phyloP scores from a whole-genome alignment of 2,329 filamentous ascomycete genomes.

The Ophiosphaerella narmari region DNA sequence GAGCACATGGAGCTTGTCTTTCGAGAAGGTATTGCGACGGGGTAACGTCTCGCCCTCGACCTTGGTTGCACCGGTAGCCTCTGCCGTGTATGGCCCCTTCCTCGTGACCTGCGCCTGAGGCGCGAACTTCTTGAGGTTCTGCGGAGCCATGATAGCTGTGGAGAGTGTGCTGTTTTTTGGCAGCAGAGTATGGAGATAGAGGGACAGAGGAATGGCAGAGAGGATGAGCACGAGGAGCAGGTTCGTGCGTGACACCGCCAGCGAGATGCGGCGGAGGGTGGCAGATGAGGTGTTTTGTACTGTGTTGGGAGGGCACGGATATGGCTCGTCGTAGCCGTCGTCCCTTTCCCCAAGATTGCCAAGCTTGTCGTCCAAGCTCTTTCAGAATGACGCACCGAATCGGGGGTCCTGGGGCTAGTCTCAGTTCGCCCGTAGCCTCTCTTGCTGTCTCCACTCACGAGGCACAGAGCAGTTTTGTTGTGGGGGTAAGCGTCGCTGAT shows the following conservation, averaged over 20 bases:
- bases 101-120: constrained; percentile 58
- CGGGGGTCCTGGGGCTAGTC: not conserved
- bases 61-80: constrained; percentile 69
- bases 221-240: constrained; percentile 18
- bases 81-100: constrained; percentile 75
- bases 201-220: constrained; percentile 25
- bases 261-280: constrained; percentile 14
- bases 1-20: constrained; percentile 68
- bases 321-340: constrained; percentile 7
- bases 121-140: constrained; percentile 54
- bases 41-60: constrained; percentile 83
- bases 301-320: constrained; percentile 9
- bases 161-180: constrained; percentile 6
- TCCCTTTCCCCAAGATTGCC: constrained; percentile 4
- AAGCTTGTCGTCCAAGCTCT: constrained; percentile 16
- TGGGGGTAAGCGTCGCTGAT: no score
- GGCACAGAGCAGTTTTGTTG: not conserved
- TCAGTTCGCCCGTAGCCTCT: not conserved
- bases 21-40: constrained; percentile 72
- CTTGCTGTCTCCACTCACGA: not conserved
- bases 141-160: constrained; percentile 29
- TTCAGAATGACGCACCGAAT: constrained; percentile 26
- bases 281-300: not conserved
- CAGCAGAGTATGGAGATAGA: constrained; percentile 13
- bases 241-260: constrained; percentile 21